These are phyloP conservation scores for Phytopythium boreale DNA, from an alignment of 352 stramenopile species.

Conservation along the genomic window DNA sequence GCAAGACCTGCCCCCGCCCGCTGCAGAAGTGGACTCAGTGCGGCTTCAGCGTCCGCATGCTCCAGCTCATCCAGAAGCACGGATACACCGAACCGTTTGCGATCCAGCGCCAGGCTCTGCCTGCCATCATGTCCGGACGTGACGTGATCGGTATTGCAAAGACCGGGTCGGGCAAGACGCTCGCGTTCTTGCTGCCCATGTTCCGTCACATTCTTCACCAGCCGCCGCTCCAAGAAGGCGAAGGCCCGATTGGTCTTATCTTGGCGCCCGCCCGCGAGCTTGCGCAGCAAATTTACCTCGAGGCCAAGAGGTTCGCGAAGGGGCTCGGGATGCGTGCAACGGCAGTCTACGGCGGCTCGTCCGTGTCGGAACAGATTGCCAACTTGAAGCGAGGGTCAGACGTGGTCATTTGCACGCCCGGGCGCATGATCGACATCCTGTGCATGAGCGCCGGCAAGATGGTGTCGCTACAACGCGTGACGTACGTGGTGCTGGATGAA, in stretches of 20 bases:
- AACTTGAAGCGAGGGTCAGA: slow-evolving; percentile 98
- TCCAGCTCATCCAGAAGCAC: slow-evolving; percentile 93
- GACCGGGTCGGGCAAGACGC: slow-evolving; percentile 92
- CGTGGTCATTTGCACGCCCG: slow-evolving; percentile 98
- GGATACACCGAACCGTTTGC: slow-evolving; percentile 95
- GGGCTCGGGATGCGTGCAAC: slow-evolving; percentile 89
- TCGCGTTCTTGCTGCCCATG: slow-evolving; percentile 92
- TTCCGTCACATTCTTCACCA: slow-evolving; percentile 96
- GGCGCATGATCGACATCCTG: slow-evolving; percentile 99
- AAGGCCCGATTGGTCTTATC: slow-evolving; percentile 97
- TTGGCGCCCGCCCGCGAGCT: slow-evolving; percentile 98
- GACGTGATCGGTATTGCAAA: slow-evolving; percentile 99
- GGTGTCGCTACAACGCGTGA: slow-evolving; percentile 95
- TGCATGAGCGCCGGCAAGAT: slow-evolving; percentile 97
- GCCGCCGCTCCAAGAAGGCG: slow-evolving; percentile 88
- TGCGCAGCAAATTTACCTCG: slow-evolving; percentile 97
- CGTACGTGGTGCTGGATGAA: slow-evolving; percentile 99
- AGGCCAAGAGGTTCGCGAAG: slow-evolving; percentile 94
- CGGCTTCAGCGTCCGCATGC: slow-evolving; percentile 95
- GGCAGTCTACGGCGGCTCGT: slow-evolving; percentile 94
- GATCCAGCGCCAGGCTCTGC: slow-evolving; percentile 96
- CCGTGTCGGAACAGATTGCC: slow-evolving; percentile 97
- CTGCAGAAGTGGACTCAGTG: slow-evolving; percentile 97
- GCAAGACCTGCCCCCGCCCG: slow-evolving; percentile 94
- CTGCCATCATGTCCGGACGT: slow-evolving; percentile 97